Evolutionary conservation across 2,329 filamentous ascomycete genomes (phyloP), one percentile per base, ranked within the genome.

Genomic region (Monilinia fructigena): DNA sequence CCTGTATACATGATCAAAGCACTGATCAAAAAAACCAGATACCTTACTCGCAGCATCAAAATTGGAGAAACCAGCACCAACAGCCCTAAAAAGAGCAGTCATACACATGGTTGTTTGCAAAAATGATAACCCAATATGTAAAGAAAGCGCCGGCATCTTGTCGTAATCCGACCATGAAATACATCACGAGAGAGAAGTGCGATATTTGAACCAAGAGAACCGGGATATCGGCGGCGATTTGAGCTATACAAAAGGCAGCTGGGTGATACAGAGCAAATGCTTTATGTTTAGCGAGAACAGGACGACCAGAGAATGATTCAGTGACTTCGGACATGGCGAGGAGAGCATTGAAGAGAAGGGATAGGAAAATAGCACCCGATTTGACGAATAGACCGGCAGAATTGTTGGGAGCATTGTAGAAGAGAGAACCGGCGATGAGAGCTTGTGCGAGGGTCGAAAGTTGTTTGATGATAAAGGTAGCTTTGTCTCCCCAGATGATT

Each of bases 261-360:
- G 86, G 85, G 60, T 87, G 84, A 73, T 82, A 86, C 56, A 82
- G 79, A 20, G 82, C 84, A 68, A 87, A 87, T 0, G 76, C 73
- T 69, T 84, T 85, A 69, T 88, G 85, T 74, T 87, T 87, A 55
- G 83, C 75, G 4, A 88, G 73, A 14, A 88, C 80, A 0, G 85
- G 84, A 0, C 88, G 82, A 23, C 86, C 86, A 16, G 77, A 79
- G 71, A 87, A 90, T 0, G 85, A 86, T 38, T 85, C 82, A 0
- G 83, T 87, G 1, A 91, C 87, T 75, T 91, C 89, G 1, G 86
- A 83, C 81, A 90, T 85, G 28, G 86, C 82, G 1, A 89, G 74
- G 10, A 91, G 76, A 66, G 82, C 80, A 73, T 89, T 87, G 75
- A 84, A 87, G 0, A 91, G 78, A 0, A 90, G 78, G 0, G 87